Conservation (phyloP, 2,329 filamentous ascomycete genomes). For the Neoarthrinium moseri region DNA sequence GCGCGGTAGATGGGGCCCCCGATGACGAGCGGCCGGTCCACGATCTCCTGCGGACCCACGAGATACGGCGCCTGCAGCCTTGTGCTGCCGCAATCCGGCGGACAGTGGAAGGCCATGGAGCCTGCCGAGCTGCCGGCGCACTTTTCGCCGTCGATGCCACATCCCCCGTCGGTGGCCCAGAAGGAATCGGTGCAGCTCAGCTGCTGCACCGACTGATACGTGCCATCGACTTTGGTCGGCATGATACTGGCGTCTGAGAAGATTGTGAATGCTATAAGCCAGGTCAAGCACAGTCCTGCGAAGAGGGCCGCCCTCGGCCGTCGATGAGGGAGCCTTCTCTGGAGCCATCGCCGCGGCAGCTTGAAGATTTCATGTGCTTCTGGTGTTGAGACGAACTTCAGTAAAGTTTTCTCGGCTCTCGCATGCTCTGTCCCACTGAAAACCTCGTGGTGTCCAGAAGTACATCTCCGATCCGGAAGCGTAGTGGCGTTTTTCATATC, state of each 20-base stretch:
- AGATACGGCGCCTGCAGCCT: constrained; percentile 52
- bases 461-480: too few species aligned
- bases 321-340: constrained; percentile 1
- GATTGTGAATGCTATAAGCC: constrained; percentile 36
- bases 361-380: too few species aligned
- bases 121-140: constrained; percentile 56
- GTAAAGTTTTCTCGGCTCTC: too few species aligned
- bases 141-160: constrained; percentile 55
- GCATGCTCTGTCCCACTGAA: too few species aligned
- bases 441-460: too few species aligned
- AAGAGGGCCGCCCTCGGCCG: constrained; percentile 4
- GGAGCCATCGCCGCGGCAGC: neutral
- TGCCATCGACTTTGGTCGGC: neutral
- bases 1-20: constrained; percentile 55
- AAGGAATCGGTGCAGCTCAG: constrained; percentile 51
- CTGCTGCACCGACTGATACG: constrained; percentile 16
- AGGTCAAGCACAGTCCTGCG: constrained; percentile 5
- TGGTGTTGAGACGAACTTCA: too few species aligned
- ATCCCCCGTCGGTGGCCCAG: constrained; percentile 49
- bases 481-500: too few species aligned
- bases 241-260: constrained; percentile 10
- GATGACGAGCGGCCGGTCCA: constrained; percentile 43
- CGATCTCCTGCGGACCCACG: constrained; percentile 47
- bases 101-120: constrained; percentile 55
- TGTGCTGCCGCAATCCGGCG: constrained; percentile 51